phyloP scores from a whole-genome alignment of 106 monocot species.

The Dendrobium chrysotoxum region DNA sequence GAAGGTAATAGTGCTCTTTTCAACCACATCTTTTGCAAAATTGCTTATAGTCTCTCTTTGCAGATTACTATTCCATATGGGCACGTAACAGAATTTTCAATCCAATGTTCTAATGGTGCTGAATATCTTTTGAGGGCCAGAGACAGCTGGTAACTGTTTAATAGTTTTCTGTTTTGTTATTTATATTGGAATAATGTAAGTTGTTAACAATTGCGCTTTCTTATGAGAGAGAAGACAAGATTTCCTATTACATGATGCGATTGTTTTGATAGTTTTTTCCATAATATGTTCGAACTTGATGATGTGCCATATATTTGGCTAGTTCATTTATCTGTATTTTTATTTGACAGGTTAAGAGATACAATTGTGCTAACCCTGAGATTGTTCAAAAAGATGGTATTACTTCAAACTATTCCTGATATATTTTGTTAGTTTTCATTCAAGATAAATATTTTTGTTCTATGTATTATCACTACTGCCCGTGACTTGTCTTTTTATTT shows the following conservation, averaged over 20 bases:
- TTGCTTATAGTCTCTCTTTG: not conserved
- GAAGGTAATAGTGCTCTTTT: not conserved
- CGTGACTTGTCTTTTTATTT: not conserved
- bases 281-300: not conserved
- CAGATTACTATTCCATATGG: constrained; percentile 27
- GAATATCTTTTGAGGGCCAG: constrained; percentile 19
- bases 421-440: not conserved
- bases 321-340: not conserved
- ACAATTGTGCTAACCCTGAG: constrained; percentile 28
- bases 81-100: constrained; percentile 18
- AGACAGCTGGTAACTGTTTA: constrained; percentile 24
- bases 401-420: not conserved
- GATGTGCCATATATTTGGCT: not conserved
- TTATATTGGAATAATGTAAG: not conserved
- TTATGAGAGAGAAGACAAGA: not conserved
- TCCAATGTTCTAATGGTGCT: constrained; percentile 21
- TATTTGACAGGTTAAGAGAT: constrained; percentile 21
- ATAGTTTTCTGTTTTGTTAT: not conserved
- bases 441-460: not conserved
- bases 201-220: not conserved
- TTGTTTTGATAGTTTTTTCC: not conserved
- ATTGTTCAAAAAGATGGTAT: constrained; percentile 29
- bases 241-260: not conserved
- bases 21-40: not conserved
- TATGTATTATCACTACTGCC: not conserved